Conservation (phyloP, 2,329 filamentous ascomycete genomes). For the Ophiosphaerella korrae region DNA sequence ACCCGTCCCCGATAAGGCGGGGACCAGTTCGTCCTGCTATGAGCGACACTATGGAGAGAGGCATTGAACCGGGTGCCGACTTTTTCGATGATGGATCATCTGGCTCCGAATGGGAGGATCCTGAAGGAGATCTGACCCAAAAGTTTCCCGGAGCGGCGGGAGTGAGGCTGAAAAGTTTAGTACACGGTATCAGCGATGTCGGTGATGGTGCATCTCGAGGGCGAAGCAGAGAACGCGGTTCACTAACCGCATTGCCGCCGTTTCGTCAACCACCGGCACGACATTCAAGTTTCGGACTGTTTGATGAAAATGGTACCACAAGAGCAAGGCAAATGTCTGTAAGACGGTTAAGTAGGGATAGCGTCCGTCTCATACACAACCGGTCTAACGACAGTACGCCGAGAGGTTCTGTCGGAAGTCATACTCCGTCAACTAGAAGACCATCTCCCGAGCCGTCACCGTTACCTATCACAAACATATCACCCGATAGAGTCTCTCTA, state of each 20-base stretch:
- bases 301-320: conserved; percentile 7
- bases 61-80: conserved; percentile 23
- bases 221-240: conserved; percentile 16
- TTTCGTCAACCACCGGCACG: conserved; percentile 14
- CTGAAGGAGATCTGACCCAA: conserved; percentile 20
- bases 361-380: conserved; percentile 29
- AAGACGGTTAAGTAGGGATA: conserved; percentile 25
- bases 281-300: conserved; percentile 8
- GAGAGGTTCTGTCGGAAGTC: conserved; percentile 21
- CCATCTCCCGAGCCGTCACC: conserved; percentile 7
- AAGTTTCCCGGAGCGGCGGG: conserved; percentile 10
- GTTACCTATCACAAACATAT: conserved; percentile 2
- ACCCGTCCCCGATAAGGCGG: conserved; percentile 22
- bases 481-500: not conserved
- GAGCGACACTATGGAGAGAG: conserved; percentile 29
- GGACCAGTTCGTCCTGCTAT: conserved; percentile 30
- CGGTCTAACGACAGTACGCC: conserved; percentile 24
- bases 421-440: conserved; percentile 6
- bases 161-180: conserved; percentile 7
- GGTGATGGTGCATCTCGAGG: conserved; percentile 6
- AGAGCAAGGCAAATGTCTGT: conserved; percentile 32
- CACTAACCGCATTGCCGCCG: conserved; percentile 19
- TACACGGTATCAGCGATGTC: conserved; percentile 1
- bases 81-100: conserved; percentile 38
- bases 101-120: conserved; percentile 32